Conservation (phyloP, 768 basidiomycete genomes). For the Leccinum aurantiacum region DNA sequence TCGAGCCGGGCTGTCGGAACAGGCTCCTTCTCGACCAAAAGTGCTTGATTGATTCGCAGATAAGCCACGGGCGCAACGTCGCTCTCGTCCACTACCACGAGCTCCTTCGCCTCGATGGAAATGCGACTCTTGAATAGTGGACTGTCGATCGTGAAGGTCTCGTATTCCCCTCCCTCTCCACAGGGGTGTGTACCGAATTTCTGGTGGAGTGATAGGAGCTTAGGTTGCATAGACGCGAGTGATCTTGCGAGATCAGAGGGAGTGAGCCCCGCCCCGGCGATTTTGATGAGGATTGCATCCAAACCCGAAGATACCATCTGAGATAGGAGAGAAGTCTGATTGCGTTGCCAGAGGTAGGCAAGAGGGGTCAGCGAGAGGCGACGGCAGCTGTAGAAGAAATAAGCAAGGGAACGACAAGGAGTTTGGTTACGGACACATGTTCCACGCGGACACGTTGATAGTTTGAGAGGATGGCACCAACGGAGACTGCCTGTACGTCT, state of each 20-base stretch:
- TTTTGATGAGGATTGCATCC: slow-evolving; percentile 87
- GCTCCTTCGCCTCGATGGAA: slow-evolving; percentile 63
- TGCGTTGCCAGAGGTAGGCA: slow-evolving; percentile 91
- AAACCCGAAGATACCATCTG: slow-evolving; percentile 85
- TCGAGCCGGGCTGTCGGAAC: slow-evolving; percentile 3
- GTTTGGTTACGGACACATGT: slow-evolving; percentile 71
- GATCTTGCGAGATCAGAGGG: slow-evolving; percentile 76
- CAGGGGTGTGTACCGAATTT: slow-evolving; percentile 91
- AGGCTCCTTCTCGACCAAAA: slow-evolving; percentile 55
- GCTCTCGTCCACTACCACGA: slow-evolving; percentile 75
- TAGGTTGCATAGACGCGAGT: slow-evolving; percentile 71
- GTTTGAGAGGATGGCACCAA: slow-evolving; percentile 95
- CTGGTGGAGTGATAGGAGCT: slow-evolving; percentile 67
- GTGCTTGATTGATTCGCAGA: slow-evolving; percentile 72
- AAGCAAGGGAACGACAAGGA: not conserved
- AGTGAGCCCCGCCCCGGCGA: slow-evolving; percentile 89
- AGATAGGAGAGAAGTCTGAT: slow-evolving; percentile 79
- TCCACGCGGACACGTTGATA: slow-evolving; percentile 97
- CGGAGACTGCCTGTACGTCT: slow-evolving; percentile 82
- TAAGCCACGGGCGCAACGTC: slow-evolving; percentile 92
- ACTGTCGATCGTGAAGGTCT: slow-evolving; percentile 87
- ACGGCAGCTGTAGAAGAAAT: slow-evolving; percentile 56
- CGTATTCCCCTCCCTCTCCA: slow-evolving; percentile 98
- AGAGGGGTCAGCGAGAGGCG: slow-evolving; percentile 79
- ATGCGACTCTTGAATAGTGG: slow-evolving; percentile 84